A percentile compares a stretch with the other conserved stretches of the same genome.
Evolutionary conservation across 73 alveolate species (phyloP).

Genomic region (Symbiodinium natans): DNA sequence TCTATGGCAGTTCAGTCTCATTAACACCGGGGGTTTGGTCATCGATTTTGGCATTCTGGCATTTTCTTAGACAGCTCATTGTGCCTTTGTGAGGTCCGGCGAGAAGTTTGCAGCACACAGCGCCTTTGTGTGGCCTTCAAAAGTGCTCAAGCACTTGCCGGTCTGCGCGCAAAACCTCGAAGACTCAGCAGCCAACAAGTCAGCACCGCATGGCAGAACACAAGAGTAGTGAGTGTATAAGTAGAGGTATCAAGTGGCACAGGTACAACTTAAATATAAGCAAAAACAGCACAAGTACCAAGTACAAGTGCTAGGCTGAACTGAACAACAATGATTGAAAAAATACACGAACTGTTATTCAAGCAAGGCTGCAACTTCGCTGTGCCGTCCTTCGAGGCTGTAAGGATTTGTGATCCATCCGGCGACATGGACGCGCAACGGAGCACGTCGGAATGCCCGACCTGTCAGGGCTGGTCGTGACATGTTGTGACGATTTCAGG

Average conservation of each 20-base stretch:
- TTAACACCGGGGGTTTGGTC: too few relatives aligned
- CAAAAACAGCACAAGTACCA: too few relatives aligned
- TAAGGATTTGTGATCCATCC: constrained; percentile 51
- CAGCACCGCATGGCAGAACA: too few relatives aligned
- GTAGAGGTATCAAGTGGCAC: too few relatives aligned
- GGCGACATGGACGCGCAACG: constrained; percentile 58
- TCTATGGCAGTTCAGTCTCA: too few relatives aligned
- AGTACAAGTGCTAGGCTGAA: too few relatives aligned
- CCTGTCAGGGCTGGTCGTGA: not conserved
- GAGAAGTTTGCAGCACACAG: constrained; percentile 54
- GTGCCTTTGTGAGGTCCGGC: constrained; percentile 50
- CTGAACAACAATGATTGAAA: too few relatives aligned
- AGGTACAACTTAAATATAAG: too few relatives aligned
- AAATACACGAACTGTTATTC: not conserved
- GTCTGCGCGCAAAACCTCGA: constrained; percentile 44
- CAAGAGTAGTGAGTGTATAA: too few relatives aligned
- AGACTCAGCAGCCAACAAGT: too few relatives aligned
- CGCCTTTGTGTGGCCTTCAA: not conserved
- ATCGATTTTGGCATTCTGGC: too few relatives aligned
- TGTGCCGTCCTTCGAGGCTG: constrained; percentile 67
- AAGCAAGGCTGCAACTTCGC: constrained; percentile 26
- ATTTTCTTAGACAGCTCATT: too few relatives aligned
- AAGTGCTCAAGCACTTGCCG: constrained; percentile 36
- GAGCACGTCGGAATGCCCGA: constrained; percentile 23
- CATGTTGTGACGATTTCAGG: not conserved